Conservation (phyloP, 2,329 filamentous ascomycete species). For the Aureobasidium sp. region DNA sequence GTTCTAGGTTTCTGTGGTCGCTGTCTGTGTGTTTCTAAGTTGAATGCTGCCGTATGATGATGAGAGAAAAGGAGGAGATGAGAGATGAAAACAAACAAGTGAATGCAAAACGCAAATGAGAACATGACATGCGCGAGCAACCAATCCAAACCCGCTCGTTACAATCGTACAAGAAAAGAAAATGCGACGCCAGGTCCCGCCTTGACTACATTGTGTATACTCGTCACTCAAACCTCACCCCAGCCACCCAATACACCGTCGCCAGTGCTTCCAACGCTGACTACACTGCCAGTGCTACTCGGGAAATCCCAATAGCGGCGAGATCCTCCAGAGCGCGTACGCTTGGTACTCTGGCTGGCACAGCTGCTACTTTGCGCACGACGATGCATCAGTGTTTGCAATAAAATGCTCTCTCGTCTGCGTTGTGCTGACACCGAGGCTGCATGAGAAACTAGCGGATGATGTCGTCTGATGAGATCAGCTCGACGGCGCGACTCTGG, state of each 20-base stretch:
- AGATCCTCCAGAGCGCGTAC: slow-evolving; percentile 58
- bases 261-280: slow-evolving; percentile 42
- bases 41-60: background rate
- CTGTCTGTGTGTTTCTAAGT: background rate
- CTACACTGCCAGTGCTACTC: slow-evolving; percentile 51
- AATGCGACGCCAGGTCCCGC: background rate
- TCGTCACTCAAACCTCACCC: slow-evolving; percentile 52
- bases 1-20: background rate
- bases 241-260: slow-evolving; percentile 65
- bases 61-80: background rate
- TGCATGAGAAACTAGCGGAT: slow-evolving; percentile 67
- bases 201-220: background rate
- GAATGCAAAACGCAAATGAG: background rate
- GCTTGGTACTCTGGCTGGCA: slow-evolving; percentile 77
- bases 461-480: slow-evolving; percentile 78
- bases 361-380: slow-evolving; percentile 53
- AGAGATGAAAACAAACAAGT: background rate
- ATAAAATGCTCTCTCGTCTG: slow-evolving; percentile 16
- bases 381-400: slow-evolving; percentile 30
- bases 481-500: slow-evolving; percentile 63
- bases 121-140: background rate
- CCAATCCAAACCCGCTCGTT: background rate
- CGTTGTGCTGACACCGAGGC: slow-evolving; percentile 22
- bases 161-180: background rate
- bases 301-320: slow-evolving; percentile 84